phyloP scores from a whole-genome alignment of 2,329 filamentous ascomycete genomes.

The Ceratocystis eucalypticola region DNA sequence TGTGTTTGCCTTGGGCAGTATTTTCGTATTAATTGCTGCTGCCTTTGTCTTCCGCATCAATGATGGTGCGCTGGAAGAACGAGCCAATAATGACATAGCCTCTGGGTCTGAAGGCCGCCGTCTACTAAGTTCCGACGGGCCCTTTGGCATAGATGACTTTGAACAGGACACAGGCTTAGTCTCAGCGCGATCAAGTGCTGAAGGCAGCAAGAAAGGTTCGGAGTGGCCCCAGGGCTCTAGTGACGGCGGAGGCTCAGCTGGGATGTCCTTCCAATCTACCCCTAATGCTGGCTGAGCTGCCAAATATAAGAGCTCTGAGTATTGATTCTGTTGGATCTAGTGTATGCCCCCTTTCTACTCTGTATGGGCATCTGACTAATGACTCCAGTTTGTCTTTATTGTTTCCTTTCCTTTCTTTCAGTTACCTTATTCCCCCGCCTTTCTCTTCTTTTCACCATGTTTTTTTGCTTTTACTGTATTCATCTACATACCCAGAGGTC shows the following conservation, averaged over 20 bases:
- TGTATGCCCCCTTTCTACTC: background rate
- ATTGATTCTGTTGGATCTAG: background rate
- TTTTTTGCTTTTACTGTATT: background rate
- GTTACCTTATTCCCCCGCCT: background rate
- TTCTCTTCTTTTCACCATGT: slow-evolving; percentile 5
- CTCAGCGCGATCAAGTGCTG: background rate
- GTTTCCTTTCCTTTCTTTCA: background rate
- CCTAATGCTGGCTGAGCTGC: background rate
- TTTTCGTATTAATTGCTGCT: slow-evolving; percentile 64
- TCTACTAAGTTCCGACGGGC: background rate
- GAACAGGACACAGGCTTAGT: background rate
- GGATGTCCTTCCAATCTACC: background rate
- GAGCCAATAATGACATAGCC: background rate
- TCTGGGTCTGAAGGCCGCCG: slow-evolving; percentile 2
- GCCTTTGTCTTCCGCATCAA: slow-evolving; percentile 55
- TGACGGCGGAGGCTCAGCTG: background rate
- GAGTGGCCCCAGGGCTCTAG: background rate
- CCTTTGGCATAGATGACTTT: background rate
- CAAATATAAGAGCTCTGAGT: background rate
- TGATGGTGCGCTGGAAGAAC: slow-evolving; percentile 15
- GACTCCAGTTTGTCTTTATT: slow-evolving; percentile 1
- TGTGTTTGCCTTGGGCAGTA: slow-evolving; percentile 71
- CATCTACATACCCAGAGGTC: background rate
- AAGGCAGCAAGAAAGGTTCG: background rate
- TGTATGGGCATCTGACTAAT: background rate